Evolutionary conservation across 768 basidiomycete species (phyloP).

Genomic region (Grammothele lineata): DNA sequence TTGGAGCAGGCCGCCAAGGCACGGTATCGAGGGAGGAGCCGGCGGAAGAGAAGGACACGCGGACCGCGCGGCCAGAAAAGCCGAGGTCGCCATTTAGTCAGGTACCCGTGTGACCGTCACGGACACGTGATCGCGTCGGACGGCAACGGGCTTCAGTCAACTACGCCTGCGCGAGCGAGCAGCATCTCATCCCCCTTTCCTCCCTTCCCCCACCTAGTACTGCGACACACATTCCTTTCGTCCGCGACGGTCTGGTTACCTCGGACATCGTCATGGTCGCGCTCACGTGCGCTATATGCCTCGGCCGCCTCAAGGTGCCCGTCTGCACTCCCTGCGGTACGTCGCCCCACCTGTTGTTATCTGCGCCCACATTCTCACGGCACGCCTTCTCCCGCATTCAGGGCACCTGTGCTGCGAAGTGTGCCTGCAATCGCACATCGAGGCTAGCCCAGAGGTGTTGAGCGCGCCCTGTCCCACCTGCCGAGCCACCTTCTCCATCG

Average conservation of each 20-base stretch:
- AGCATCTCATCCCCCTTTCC: not conserved
- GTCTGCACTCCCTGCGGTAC: conserved; percentile 30
- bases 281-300: conserved; percentile 26
- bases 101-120: too few relatives aligned
- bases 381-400: conserved; percentile 1
- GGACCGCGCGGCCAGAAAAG: too few relatives aligned
- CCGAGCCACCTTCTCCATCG: conserved; percentile 24
- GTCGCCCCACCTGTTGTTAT: not conserved
- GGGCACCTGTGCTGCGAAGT: conserved; percentile 30
- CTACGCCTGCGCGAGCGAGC: too few relatives aligned
- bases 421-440: conserved; percentile 24
- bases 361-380: not conserved
- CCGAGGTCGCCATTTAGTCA: too few relatives aligned
- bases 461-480: conserved; percentile 29
- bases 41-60: too few relatives aligned
- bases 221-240: conserved; percentile 4
- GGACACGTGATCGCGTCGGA: too few relatives aligned
- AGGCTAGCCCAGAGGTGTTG: conserved; percentile 23
- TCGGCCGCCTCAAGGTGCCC: conserved; percentile 25
- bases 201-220: conserved; percentile 4
- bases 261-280: conserved; percentile 8
- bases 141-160: too few relatives aligned
- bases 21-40: too few relatives aligned
- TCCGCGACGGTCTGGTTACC: conserved; percentile 16
- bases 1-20: too few relatives aligned